These are phyloP conservation scores for Perkinsus marinus DNA, from an alignment of 169 alveolate genomes.

Conservation along the genomic window DNA sequence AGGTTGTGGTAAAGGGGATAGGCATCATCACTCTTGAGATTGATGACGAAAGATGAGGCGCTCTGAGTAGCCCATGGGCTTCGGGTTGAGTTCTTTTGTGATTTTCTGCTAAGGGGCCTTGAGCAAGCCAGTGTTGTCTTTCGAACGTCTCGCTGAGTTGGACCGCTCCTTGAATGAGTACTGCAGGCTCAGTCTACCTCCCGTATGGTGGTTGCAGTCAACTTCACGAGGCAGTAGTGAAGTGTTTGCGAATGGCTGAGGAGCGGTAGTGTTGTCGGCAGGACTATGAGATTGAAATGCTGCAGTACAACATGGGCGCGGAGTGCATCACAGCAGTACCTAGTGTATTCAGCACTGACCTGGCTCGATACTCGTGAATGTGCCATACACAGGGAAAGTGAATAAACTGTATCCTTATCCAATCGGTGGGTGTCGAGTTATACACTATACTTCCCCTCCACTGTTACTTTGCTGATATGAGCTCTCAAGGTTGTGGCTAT, in stretches of 20 bases:
- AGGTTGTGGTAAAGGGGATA: background rate
- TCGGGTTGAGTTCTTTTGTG: background rate
- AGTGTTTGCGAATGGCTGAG: background rate
- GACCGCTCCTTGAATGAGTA: background rate
- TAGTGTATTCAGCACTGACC: background rate
- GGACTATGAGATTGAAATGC: background rate
- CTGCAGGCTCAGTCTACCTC: background rate
- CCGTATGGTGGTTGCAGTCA: background rate
- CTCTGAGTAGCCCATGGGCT: background rate
- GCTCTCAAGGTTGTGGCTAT: background rate
- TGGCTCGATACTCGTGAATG: background rate
- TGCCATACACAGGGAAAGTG: background rate
- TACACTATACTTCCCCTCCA: background rate
- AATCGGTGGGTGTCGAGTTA: background rate
- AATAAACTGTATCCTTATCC: background rate
- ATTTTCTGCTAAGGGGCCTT: background rate
- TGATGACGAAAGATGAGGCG: background rate
- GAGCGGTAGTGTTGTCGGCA: background rate
- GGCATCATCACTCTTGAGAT: background rate
- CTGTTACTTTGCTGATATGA: background rate
- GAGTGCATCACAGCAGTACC: background rate
- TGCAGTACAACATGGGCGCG: background rate
- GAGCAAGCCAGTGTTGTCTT: background rate
- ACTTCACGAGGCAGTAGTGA: background rate
- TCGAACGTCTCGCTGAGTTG: background rate